Conservation (phyloP, 2,329 filamentous ascomycete genomes). For the Bipolaris gigantea region DNA sequence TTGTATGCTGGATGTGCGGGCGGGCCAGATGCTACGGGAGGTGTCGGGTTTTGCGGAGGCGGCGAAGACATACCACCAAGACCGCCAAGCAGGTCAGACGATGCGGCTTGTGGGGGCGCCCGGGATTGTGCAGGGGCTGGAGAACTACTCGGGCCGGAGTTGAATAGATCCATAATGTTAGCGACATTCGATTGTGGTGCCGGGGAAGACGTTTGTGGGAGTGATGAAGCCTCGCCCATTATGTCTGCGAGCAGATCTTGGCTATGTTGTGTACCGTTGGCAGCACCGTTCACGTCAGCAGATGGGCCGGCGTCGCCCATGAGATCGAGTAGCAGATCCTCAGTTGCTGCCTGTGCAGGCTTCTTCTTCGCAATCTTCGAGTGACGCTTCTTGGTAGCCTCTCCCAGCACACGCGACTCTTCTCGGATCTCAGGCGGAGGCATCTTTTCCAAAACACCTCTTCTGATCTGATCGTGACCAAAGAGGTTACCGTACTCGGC, state of each 20-base stretch:
- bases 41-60: slow-evolving; percentile 51
- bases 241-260: slow-evolving; percentile 91
- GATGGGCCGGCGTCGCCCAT: slow-evolving; percentile 77
- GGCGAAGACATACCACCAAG: slow-evolving; percentile 51
- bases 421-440: slow-evolving; percentile 95
- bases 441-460: slow-evolving; percentile 96
- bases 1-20: slow-evolving; percentile 74
- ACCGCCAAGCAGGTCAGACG: slow-evolving; percentile 48
- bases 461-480: slow-evolving; percentile 79
- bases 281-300: slow-evolving; percentile 55
- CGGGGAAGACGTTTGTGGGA: slow-evolving; percentile 44
- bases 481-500: slow-evolving; percentile 98
- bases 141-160: slow-evolving; percentile 50
- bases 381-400: slow-evolving; percentile 61
- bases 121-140: slow-evolving; percentile 45
- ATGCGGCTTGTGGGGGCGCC: slow-evolving; percentile 40
- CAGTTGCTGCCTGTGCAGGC: slow-evolving; percentile 79
- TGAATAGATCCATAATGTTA: slow-evolving; percentile 90
- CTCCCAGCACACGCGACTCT: slow-evolving; percentile 85
- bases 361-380: slow-evolving; percentile 66
- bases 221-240: slow-evolving; percentile 64
- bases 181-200: slow-evolving; percentile 47
- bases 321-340: slow-evolving; percentile 87
- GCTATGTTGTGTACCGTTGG: slow-evolving; percentile 64
- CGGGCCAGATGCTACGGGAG: slow-evolving; percentile 42